Conservation (phyloP, 2,329 filamentous ascomycete genomes). For the Nemania bipapillata region DNA sequence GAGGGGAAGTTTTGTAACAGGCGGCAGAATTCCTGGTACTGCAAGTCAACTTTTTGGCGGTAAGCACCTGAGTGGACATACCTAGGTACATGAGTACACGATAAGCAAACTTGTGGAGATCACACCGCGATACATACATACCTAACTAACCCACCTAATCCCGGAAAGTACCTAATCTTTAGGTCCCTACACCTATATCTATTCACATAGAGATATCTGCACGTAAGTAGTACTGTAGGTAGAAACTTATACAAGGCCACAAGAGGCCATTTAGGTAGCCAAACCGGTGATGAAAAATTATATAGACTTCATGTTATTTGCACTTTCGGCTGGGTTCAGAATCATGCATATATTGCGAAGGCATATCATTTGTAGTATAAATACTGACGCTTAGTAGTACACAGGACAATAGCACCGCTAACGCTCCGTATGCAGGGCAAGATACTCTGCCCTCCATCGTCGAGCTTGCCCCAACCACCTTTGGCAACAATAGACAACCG, state of each 20-base stretch:
- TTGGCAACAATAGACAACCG: constrained; percentile 24
- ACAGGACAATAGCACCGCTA: constrained; percentile 15
- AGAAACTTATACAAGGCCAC: too few relatives aligned
- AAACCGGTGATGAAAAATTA: too few relatives aligned
- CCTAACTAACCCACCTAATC: not conserved
- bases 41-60: constrained; percentile 47
- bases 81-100: not conserved
- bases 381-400: constrained; percentile 24
- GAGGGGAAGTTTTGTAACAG: constrained; percentile 31
- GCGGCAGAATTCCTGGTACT: constrained; percentile 44
- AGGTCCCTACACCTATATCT: too few relatives aligned
- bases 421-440: constrained; percentile 3
- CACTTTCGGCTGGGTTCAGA: not conserved
- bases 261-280: too few relatives aligned
- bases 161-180: too few relatives aligned
- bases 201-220: too few relatives aligned
- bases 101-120: constrained; percentile 1
- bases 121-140: constrained; percentile 3
- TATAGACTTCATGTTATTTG: not conserved
- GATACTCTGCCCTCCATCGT: constrained; percentile 3
- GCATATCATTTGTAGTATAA: constrained; percentile 3
- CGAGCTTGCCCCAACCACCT: constrained; percentile 8
- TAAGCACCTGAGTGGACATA: constrained; percentile 22
- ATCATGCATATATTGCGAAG: not conserved
- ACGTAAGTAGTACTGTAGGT: not conserved